Evolutionary conservation across 805 yeast genomes (phyloP).

Genomic region (Clavispora asparagi): DNA sequence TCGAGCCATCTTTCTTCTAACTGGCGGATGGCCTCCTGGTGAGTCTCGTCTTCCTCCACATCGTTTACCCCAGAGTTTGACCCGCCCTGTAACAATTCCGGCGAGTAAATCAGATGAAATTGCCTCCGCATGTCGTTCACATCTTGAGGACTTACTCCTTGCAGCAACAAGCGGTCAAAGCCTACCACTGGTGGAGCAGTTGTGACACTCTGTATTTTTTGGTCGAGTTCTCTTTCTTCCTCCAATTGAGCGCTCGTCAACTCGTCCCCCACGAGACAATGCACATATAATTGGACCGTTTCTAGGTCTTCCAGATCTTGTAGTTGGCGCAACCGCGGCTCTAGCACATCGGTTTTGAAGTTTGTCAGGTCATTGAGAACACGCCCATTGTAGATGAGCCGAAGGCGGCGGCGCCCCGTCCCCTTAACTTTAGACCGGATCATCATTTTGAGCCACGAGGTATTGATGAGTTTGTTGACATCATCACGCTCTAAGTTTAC

Average conservation of each 20-base stretch:
- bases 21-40: conserved; percentile 43
- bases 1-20: conserved; percentile 89
- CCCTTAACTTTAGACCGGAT: conserved; percentile 21
- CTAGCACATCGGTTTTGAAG: conserved; percentile 45
- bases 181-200: conserved; percentile 72
- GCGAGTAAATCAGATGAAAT: conserved; percentile 64
- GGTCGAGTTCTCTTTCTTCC: conserved; percentile 56
- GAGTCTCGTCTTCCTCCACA: conserved; percentile 38
- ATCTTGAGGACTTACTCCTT: conserved; percentile 81
- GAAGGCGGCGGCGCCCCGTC: conserved; percentile 38
- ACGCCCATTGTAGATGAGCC: conserved; percentile 66
- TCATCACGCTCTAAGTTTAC: conserved; percentile 26
- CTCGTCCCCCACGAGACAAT: conserved; percentile 73
- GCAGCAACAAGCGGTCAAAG: conserved; percentile 75
- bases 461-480: conserved; percentile 25
- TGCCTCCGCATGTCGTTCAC: conserved; percentile 67
- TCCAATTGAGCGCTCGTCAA: conserved; percentile 50
- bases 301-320: conserved; percentile 6
- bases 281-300: conserved; percentile 49
- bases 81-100: conserved; percentile 19
- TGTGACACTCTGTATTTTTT: conserved; percentile 40
- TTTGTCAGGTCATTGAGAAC: conserved; percentile 55
- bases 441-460: conserved; percentile 25
- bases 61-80: conserved; percentile 25
- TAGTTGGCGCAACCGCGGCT: conserved; percentile 21